These are phyloP conservation scores for Castanea sativa DNA, from an alignment of 306 rosid genomes.

Conservation along the genomic window DNA sequence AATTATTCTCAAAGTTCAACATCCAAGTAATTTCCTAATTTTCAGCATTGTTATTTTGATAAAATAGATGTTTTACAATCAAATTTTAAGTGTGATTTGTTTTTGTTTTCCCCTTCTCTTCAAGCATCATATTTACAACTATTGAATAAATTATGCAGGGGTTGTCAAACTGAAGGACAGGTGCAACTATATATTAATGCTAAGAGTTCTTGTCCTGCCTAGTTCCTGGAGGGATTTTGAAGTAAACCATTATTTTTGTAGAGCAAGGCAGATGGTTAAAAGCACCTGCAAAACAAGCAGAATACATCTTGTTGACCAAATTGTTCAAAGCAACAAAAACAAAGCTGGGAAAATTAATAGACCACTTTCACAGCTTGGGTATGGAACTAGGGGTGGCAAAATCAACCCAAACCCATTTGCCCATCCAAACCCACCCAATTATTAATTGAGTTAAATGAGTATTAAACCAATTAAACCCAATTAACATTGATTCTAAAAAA, in stretches of 20 bases:
- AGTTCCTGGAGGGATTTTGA: constrained; percentile 18
- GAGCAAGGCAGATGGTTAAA: constrained; percentile 68
- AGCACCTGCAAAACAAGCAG: constrained; percentile 94
- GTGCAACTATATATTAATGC: constrained; percentile 92
- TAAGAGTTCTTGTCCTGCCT: constrained; percentile 84
- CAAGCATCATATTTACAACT: constrained; percentile 1
- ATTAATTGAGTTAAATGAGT: no score
- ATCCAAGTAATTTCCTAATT: background rate
- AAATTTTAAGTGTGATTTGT: background rate
- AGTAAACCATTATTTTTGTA: constrained; percentile 38
- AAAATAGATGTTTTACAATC: background rate
- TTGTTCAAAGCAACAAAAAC: no score
- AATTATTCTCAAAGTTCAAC: background rate
- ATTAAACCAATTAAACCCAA: no score
- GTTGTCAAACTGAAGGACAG: constrained; percentile 83
- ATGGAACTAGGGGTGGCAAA: no score
- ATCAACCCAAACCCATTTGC: no score
- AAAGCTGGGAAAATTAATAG: no score
- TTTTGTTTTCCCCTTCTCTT: background rate
- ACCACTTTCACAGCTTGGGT: no score
- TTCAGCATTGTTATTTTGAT: constrained; percentile 4
- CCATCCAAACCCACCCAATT: no score
- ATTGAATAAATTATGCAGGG: constrained; percentile 59
- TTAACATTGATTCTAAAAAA: no score
- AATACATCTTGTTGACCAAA: constrained; percentile 89